Base-by-base conservation (phyloP, 2,329 filamentous ascomycete genomes). In the Curvularia spicifera region DNA sequence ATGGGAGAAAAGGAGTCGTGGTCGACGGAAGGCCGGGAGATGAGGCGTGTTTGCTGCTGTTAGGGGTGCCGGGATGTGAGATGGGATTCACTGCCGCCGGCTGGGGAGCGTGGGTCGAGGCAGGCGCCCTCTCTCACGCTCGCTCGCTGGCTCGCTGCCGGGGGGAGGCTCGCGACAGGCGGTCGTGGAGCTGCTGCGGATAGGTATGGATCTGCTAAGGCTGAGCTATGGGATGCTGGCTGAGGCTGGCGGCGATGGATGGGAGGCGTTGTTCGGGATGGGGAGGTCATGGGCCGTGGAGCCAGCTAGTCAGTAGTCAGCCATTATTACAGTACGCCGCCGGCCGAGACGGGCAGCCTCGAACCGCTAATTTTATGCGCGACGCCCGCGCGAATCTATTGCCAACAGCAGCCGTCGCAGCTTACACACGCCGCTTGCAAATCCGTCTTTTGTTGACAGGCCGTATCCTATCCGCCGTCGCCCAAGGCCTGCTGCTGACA, bases 21-120 rank as follows among this genome's bases (percentile, higher is more conserved):
- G 40, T 13, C 26, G 24, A 9, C 13, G 15, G 43, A 7, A 22
- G 37, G 59, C 47, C 43, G 66, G 66, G 67, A 65, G 69, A 70
- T 70, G 71, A 70, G 60, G 60, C 55, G 53, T 69, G 71, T 68
- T 68, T 71, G 70, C 68, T 69, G 67, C n/a, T 66, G 68, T 72
- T 70, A 71, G 70, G 67, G 67, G 68, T 64, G 61, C 65, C 64
- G 57, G 62, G 63, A 67, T 64, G 59, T 64, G 59, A 61, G 65
- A 61, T 69, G 61, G 43, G 55, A 45, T 47, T 53, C 44, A 22
- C 44, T 37, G 55, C 28, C 35, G 35, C 35, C 58, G 51, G 57
- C 56, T 37, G 31, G 69, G 69, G 64, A 63, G 28, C 29, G 31
- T 63, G 65, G 51, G 47, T 47, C 44, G 50, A 51, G 51, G 56